A percentile compares a stretch with the other conserved stretches of the same genome.
These are phyloP conservation scores for Paradendryphiella salina DNA, from an alignment of 2,329 filamentous ascomycete genomes.

Conservation along the genomic window DNA sequence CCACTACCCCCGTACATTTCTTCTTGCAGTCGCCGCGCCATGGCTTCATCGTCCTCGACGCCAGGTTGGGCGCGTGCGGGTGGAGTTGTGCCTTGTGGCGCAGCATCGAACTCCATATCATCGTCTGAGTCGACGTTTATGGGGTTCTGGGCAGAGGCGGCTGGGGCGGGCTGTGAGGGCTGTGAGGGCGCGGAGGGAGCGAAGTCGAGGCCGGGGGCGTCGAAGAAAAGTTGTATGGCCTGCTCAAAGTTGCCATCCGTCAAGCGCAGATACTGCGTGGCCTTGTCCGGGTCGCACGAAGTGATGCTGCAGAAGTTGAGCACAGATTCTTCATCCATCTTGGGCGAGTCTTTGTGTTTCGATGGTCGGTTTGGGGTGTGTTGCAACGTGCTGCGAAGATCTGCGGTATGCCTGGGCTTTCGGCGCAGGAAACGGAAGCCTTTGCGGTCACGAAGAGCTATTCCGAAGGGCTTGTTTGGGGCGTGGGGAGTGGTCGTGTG, in stretches of 20 bases:
- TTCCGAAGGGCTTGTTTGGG: background rate
- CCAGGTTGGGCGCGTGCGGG: conserved; percentile 27
- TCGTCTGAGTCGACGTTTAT: conserved; percentile 80
- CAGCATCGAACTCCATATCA: conserved; percentile 57
- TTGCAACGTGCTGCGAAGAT: background rate
- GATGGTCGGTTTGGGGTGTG: background rate
- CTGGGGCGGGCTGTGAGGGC: conserved; percentile 44
- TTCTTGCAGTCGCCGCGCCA: conserved; percentile 89
- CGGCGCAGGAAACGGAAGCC: background rate
- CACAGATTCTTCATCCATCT: conserved; percentile 61
- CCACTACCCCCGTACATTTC: conserved; percentile 74
- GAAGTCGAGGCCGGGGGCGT: conserved; percentile 74
- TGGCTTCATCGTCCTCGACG: conserved; percentile 87
- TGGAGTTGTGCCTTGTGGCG: conserved; percentile 36
- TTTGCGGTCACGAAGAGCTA: conserved; percentile 1
- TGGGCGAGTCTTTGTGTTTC: conserved; percentile 6
- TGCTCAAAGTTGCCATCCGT: conserved; percentile 82
- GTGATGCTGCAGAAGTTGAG: conserved; percentile 82
- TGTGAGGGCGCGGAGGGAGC: conserved; percentile 44
- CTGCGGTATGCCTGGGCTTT: background rate
- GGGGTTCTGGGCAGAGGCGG: conserved; percentile 54
- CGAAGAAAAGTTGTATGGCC: conserved; percentile 87
- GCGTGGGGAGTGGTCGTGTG: background rate
- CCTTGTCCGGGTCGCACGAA: conserved; percentile 70
- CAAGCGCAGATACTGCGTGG: conserved; percentile 80